Evolutionary conservation across 2,329 filamentous ascomycete genomes (phyloP).

Genomic region (Monosporascus sp.): DNA sequence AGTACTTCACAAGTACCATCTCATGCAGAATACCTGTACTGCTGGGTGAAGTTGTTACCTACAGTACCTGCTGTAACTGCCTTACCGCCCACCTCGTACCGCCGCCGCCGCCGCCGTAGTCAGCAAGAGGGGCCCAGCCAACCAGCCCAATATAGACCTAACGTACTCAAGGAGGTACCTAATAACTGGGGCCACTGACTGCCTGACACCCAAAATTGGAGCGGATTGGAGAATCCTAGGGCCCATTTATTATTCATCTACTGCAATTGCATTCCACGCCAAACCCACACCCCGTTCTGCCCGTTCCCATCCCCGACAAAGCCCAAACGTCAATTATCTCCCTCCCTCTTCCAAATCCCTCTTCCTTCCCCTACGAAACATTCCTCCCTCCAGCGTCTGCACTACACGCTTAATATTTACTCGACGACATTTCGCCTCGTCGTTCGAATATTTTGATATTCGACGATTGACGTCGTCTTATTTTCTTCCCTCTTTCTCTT

Average conservation of each 20-base stretch:
- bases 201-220: not conserved
- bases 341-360: not conserved
- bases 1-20: too few species aligned
- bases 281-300: too few species aligned
- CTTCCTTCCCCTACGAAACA: not conserved
- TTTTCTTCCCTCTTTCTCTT: not conserved
- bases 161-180: not conserved
- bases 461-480: not conserved
- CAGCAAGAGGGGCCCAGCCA: not conserved
- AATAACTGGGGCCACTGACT: not conserved
- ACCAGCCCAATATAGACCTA: not conserved
- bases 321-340: not conserved
- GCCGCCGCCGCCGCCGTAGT: not conserved
- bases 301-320: too few species aligned
- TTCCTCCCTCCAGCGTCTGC: too few species aligned
- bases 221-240: not conserved
- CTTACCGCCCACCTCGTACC: too few species aligned
- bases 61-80: too few species aligned
- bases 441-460: not conserved
- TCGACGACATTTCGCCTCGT: not conserved
- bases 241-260: not conserved
- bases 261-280: not conserved
- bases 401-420: not conserved
- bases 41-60: too few species aligned
- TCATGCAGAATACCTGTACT: too few species aligned